Conservation (phyloP, 129 eudicot species). For the sunflower (Helianthus annuus) region HanXRQr2.0-SUNRISE NC_035441.2:162867355-162867854, state of each 20-base stretch:
- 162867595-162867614: not conserved
- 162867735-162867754: not conserved
- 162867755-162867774: not conserved
- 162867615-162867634: not conserved
- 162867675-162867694: not conserved
- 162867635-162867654: not conserved
- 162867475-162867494: not conserved
- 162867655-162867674: not conserved
- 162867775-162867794: not conserved
- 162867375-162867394: conserved; percentile 41
- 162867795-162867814: conserved; percentile 4
- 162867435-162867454: conserved; percentile 35
- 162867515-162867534: conserved; percentile 2
- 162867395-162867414: conserved; percentile 31
- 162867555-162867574: not conserved
- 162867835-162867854: not conserved
- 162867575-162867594: not conserved
- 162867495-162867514: not conserved
- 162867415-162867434: conserved; percentile 39
- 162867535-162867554: not conserved
- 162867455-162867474: conserved; percentile 22
- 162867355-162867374: conserved; percentile 37
- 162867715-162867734: not conserved
- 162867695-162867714: not conserved
- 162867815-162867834: not conserved